phyloP scores from a whole-genome alignment of 192 early-diverging fungal genomes.

The Allomyces macrogynus region DNA sequence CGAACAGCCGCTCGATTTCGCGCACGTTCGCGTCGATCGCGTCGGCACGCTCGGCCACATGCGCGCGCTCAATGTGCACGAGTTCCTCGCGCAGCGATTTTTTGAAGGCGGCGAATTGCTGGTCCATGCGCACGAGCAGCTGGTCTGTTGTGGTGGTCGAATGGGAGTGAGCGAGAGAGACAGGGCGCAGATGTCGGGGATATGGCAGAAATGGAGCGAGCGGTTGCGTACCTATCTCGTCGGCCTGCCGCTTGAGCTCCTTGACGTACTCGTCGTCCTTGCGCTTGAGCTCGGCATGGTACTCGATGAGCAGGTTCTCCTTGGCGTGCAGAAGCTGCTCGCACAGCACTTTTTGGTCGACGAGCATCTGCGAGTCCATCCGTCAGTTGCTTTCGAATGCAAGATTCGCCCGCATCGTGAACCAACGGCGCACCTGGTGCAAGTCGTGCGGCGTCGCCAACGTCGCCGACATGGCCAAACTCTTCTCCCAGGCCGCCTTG shows the following conservation, averaged over 20 bases:
- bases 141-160: slow-evolving; percentile 10
- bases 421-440: slow-evolving; percentile 10
- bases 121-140: slow-evolving; percentile 30
- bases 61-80: slow-evolving; percentile 30
- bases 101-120: slow-evolving; percentile 23
- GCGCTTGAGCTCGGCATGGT: slow-evolving; percentile 24
- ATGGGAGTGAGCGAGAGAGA: not conserved
- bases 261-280: slow-evolving; percentile 41
- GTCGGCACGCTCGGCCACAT: slow-evolving; percentile 30
- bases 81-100: slow-evolving; percentile 24
- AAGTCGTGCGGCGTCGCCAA: slow-evolving; percentile 20
- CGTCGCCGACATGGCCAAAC: slow-evolving; percentile 5
- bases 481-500: slow-evolving; percentile 15
- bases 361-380: slow-evolving; percentile 10
- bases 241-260: slow-evolving; percentile 34
- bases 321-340: slow-evolving; percentile 20
- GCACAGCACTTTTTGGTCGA: slow-evolving; percentile 22
- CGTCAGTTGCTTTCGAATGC: not conserved
- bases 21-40: slow-evolving; percentile 22
- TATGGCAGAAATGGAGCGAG: too few relatives aligned
- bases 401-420: not conserved
- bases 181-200: too few relatives aligned
- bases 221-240: slow-evolving; percentile 26
- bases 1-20: slow-evolving; percentile 24
- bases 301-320: slow-evolving; percentile 28